These are phyloP conservation scores for Poa pratensis DNA, from an alignment of 176 grass and related monocot species.

Conservation along the genomic window DNA sequence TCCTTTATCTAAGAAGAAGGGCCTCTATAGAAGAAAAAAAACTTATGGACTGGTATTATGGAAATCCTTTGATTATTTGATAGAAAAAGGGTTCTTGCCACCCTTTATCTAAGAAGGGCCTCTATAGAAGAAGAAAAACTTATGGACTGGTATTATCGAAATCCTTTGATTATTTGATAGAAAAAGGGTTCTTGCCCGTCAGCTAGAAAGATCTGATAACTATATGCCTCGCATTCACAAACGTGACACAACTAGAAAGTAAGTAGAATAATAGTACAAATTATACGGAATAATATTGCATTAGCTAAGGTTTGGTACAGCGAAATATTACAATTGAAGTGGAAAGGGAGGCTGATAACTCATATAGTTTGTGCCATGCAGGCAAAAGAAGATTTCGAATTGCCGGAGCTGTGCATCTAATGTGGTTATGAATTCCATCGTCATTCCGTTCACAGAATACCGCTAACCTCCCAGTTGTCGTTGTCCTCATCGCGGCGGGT, in stretches of 20 bases:
- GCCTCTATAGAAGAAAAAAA: neutral
- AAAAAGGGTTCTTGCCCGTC: neutral
- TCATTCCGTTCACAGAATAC: constrained; percentile 58
- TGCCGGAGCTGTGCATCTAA: neutral
- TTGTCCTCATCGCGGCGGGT: constrained; percentile 52
- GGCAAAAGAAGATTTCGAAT: constrained; percentile 39
- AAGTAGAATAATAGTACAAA: neutral
- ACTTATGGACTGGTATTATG: too few relatives aligned
- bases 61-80: too few relatives aligned
- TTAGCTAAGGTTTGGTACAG: constrained; percentile 43
- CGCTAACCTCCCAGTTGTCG: constrained; percentile 71
- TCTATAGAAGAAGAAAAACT: neutral
- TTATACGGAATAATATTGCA: constrained; percentile 19
- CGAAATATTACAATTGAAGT: constrained; percentile 26
- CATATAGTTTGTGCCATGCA: constrained; percentile 42
- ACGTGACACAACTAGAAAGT: neutral
- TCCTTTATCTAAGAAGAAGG: too few relatives aligned
- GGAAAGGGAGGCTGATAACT: constrained; percentile 24
- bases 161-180: neutral
- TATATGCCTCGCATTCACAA: neutral
- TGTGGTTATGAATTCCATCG: constrained; percentile 16
- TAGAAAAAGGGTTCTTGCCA: neutral
- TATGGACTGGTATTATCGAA: too few relatives aligned
- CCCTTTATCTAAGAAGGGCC: neutral
- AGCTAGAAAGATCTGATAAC: neutral